These are phyloP conservation scores for Rhizopus delemar DNA, from an alignment of 371 early-diverging fungal genomes.

Conservation along the genomic window DNA sequence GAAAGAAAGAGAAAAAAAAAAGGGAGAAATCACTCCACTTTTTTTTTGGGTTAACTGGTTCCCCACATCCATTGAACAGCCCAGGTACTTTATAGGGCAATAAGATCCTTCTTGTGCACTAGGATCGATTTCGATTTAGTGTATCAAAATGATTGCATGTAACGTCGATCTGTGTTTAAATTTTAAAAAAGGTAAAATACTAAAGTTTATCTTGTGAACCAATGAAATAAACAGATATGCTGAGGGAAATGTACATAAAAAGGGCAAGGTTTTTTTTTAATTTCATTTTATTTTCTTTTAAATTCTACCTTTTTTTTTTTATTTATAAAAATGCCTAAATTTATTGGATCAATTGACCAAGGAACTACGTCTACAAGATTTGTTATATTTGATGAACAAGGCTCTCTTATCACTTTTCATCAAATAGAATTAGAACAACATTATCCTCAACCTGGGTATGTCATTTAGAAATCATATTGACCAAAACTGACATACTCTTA, in stretches of 20 bases:
- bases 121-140: no score
- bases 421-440: conserved; percentile 81
- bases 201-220: background rate
- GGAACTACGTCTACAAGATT: conserved; percentile 92
- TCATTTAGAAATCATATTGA: background rate
- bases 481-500: background rate
- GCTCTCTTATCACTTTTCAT: conserved; percentile 70
- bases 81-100: no score
- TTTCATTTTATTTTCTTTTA: conserved; percentile 3
- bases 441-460: conserved; percentile 77
- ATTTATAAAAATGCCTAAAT: conserved; percentile 25
- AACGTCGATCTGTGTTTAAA: background rate
- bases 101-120: no score
- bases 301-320: background rate
- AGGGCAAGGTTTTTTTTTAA: conserved; percentile 1
- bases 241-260: conserved; percentile 3
- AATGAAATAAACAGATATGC: background rate
- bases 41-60: no score
- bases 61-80: no score
- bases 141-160: no score
- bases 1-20: no score
- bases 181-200: background rate
- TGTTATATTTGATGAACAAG: conserved; percentile 82
- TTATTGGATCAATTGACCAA: conserved; percentile 90
- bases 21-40: no score